Evolutionary conservation across 2,329 filamentous ascomycete species (phyloP), one percentile per base, ranked within the genome.

Genomic region (Ophiostoma ulmi): DNA sequence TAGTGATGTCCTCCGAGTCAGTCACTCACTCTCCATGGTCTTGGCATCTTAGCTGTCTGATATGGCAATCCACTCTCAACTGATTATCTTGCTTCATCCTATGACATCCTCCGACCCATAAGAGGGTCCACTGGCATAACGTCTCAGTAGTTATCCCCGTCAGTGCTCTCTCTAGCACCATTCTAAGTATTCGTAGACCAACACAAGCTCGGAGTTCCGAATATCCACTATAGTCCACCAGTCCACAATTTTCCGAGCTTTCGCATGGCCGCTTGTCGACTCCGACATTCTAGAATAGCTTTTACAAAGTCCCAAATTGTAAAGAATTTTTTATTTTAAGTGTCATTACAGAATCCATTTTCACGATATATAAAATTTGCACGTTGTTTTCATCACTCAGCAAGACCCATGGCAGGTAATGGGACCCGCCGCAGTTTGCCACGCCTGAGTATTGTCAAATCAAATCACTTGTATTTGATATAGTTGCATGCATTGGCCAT

Each of bases 1-100:
- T 31, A 26, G 6, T 48, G 3, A 26, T 26, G 10, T 58, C 8
- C n/a, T 58, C 52, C 52, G 52, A 58, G 52, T 58, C 22, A 26
- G 22, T 26, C 22, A 48, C 5, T 48, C 17, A 48, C 17, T 48
- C 17, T 48, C 5, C 17, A 48, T 20, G 20, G 17, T 44, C 41
- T 17, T 13, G 20, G 44, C 8, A 48, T n/a, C 44, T 20, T 48
- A 1, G 44, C 2, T 5, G 17, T 6, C 17, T 48, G 17, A 20
- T 48, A 48, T 20, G 17, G 31, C 11, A 4, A 11, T 26, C 52
- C 22, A 58, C n/a, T 26, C 31, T 22, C 52, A 14, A 26, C 52
- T 58, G 52, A 58, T 58, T 58, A 58, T 58, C 52, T 58, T 58
- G 52, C 52, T 26, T 58, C 52, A 13, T 58, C 52, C 52, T 58